Evolutionary conservation across 495 filamentous ascomycete species (phyloP).

Genomic region (Aspergillus diversus): DNA sequence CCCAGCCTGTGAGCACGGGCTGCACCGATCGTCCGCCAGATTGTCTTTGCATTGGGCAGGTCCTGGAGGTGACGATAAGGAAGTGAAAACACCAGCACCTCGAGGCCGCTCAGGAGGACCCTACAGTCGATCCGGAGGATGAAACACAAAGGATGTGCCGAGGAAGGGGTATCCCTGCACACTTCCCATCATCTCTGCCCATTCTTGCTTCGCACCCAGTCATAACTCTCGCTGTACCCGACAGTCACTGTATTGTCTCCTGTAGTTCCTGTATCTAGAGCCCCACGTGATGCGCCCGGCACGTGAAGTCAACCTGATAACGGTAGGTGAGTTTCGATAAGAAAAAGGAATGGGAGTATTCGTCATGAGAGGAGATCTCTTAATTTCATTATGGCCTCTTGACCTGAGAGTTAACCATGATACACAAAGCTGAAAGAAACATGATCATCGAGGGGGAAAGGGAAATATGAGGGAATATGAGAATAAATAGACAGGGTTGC

Average conservation of each 20-base stretch:
- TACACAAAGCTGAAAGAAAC: conserved; percentile 28
- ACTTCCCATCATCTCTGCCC: background rate
- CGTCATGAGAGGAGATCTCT: conserved; percentile 33
- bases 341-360: conserved; percentile 10
- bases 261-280: background rate
- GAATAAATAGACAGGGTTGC: conserved; percentile 25
- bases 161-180: conserved; percentile 1
- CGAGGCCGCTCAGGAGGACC: background rate
- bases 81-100: background rate
- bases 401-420: conserved; percentile 30
- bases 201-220: background rate
- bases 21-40: conserved; percentile 27
- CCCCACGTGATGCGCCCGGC: background rate
- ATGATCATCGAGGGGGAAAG: conserved; percentile 23
- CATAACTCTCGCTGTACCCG: background rate
- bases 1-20: conserved; percentile 3
- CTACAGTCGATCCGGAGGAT: background rate
- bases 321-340: background rate
- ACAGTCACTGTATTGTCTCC: background rate
- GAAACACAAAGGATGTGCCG: background rate
- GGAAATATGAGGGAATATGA: conserved; percentile 22
- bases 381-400: conserved; percentile 31
- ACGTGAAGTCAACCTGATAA: conserved; percentile 4
- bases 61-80: conserved; percentile 8
- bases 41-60: conserved; percentile 18